Evolutionary conservation across 1,284 basidiomycete genomes (phyloP), one percentile per base, ranked within the genome.

Genomic region (Ceratobasidium sp.): DNA sequence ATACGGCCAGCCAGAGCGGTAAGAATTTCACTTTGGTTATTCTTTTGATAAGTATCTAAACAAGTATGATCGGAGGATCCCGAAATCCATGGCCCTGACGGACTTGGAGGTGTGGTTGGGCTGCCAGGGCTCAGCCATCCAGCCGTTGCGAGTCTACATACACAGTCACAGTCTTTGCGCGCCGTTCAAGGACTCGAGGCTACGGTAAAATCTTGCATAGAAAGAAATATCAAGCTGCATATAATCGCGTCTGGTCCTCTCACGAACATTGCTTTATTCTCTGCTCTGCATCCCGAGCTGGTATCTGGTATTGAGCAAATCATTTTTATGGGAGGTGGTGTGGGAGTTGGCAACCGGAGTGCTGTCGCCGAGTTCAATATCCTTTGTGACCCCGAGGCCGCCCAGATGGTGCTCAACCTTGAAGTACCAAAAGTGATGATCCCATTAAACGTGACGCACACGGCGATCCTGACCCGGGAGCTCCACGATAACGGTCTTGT

Each of bases 321-420:
- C 72, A 90, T 93, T 3, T 92, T 93, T 77, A 94, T 95, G 93
- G 93, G 93, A n/a, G 93, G 93, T 45, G 72, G 88, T 0, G 88
- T 92, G n/a, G 92, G 92, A 3, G 78, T 92, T 14, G 93, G 92
- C 0, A 94, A 94, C 77, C 82, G 89, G 53, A 89, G 89, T n/a
- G 82, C 92, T 14, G 88, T 87, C 14, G 91, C 91, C 76, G 93
- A 94, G 79, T 94, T 88, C 81, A 95, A 94, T 77, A 89, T 94
- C 70, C 79, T 93, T 21, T 90, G 89, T 75, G 92, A 94, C 81
- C 92, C 77, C 14, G 91, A 93, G 79, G 91, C 92, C 1, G 86
- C 89, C 0, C 91, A 92, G 76, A 93, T 94, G 65, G 89, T 94
- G 3, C 83, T 94, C 76, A 81, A 91, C 80, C 81, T 80, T 14